Base-by-base conservation (phyloP, 441 rosid species). In the Gossypium gossypioides region DNA sequence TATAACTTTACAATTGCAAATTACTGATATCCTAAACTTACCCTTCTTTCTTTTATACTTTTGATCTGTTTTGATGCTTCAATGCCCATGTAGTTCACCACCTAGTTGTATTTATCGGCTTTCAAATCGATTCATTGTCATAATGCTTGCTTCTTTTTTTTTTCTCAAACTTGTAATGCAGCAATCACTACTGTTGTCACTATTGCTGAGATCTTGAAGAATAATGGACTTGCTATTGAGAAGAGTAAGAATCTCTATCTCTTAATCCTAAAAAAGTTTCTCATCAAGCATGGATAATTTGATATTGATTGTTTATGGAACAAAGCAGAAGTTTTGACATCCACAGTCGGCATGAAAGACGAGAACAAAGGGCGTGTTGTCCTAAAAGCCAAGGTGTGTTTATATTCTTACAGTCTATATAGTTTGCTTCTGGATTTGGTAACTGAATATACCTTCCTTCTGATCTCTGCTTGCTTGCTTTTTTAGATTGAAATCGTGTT, bases 141-240 rank as follows among this genome's bases (percentile, higher is more conserved):
- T 66, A 3, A 46, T 24, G 56, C 21, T 13, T 44, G 19, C 56
- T 24, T 13, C n/a, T n/a, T 44, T 46, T 44, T 59, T 5, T n/a
- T 1, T 13, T 3, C 24, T 25, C 59, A 27, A 68, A 50, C 18
- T 50, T 54, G 66, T 21, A 15, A 24, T 3, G 9, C 85, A 93
- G 97, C 97, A 65, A 94, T 94, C 77, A 84, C 97, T 9, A 94
- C 22, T 6, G 64, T 59, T 27, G 64, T 59, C 19, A 90, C 97
- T 19, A 85, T 94, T 72, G 91, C 99, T 10, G 97, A 94, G 83
- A 92, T 94, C 61, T 79, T 94, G 81, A 94, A 94, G 90, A 92
- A 89, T 71, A 92, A 88, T 79, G 97, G 97, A 56, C 72, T 94
- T n/a, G 98, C 96, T 6, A 88, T 84, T 1, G 97, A 90, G 83